Percentiles rank a stretch among this genome's conserved stretches.
phyloP scores from a whole-genome alignment of 192 early-diverging fungal species.

The Entomortierella beljakovae region DNA sequence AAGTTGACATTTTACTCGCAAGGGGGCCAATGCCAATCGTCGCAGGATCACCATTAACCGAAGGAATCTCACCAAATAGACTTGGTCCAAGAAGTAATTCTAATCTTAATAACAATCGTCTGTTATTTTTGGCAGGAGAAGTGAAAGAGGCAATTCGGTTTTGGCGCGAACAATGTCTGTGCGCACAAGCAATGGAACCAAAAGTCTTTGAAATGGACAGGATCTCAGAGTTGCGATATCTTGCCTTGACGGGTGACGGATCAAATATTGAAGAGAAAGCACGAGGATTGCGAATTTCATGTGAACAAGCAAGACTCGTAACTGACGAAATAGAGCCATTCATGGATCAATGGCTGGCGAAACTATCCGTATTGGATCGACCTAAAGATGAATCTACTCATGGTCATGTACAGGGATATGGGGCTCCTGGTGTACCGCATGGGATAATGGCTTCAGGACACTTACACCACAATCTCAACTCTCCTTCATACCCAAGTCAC shows the following conservation, averaged over 20 bases:
- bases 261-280: slow-evolving; percentile 40
- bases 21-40: slow-evolving; percentile 6
- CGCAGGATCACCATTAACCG: slow-evolving; percentile 12
- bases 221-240: slow-evolving; percentile 32
- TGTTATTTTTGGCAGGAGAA: slow-evolving; percentile 34
- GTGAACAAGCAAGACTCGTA: slow-evolving; percentile 30
- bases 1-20: slow-evolving; percentile 43
- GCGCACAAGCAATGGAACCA: slow-evolving; percentile 26
- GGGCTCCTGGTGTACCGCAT: background rate
- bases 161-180: slow-evolving; percentile 48
- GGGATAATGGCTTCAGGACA: background rate
- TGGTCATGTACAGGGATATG: slow-evolving; percentile 1
- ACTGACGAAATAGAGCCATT: slow-evolving; percentile 36
- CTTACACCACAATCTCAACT: slow-evolving; percentile 12
- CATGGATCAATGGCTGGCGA: slow-evolving; percentile 27
- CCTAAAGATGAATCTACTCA: slow-evolving; percentile 33
- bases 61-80: slow-evolving; percentile 13
- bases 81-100: slow-evolving; percentile 4
- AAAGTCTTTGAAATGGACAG: slow-evolving; percentile 38
- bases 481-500: slow-evolving; percentile 37
- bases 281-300: slow-evolving; percentile 22
- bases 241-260: slow-evolving; percentile 24
- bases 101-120: slow-evolving; percentile 28
- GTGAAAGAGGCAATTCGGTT: slow-evolving; percentile 50
- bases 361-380: slow-evolving; percentile 21